Conservation (phyloP, 202 grass and related monocot genomes). For the Brachypodium distachyon region DNA sequence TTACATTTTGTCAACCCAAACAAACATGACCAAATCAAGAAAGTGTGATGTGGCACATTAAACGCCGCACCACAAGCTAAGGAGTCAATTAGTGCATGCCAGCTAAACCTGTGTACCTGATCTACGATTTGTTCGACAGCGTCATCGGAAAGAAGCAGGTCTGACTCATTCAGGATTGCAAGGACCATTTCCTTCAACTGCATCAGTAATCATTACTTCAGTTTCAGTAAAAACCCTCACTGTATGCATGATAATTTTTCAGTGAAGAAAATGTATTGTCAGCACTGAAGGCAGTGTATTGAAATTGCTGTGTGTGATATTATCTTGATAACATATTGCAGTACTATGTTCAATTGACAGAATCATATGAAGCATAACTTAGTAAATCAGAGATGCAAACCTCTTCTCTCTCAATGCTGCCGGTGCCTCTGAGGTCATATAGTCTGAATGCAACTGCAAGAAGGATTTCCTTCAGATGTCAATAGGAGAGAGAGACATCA, state of each 20-base stretch:
- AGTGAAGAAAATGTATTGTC: not conserved
- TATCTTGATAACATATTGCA: not conserved
- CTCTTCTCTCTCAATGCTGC: slow-evolving; percentile 68
- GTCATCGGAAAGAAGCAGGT: slow-evolving; percentile 68
- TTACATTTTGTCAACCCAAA: no score
- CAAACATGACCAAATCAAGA: no score
- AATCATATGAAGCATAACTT: not conserved
- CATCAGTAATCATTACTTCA: not conserved
- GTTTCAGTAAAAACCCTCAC: not conserved
- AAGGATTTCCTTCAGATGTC: not conserved
- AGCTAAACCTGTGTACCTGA: no score
- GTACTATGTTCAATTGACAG: not conserved
- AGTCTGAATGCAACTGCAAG: slow-evolving; percentile 80
- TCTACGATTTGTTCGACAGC: slow-evolving; percentile 71
- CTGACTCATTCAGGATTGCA: slow-evolving; percentile 74
- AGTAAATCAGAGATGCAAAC: slow-evolving; percentile 11
- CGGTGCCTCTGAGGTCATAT: slow-evolving; percentile 74
- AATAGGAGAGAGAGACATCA: not conserved
- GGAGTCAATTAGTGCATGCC: no score
- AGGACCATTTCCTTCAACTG: slow-evolving; percentile 94
- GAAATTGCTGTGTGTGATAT: not conserved
- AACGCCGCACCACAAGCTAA: no score
- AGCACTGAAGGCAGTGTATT: not conserved
- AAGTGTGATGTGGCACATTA: no score
- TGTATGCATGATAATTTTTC: not conserved